A percentile compares a stretch with the other conserved stretches of the same genome.
Conservation (phyloP, 2,329 filamentous ascomycete genomes). For the Chrysoporthe deuterocubensis region DNA sequence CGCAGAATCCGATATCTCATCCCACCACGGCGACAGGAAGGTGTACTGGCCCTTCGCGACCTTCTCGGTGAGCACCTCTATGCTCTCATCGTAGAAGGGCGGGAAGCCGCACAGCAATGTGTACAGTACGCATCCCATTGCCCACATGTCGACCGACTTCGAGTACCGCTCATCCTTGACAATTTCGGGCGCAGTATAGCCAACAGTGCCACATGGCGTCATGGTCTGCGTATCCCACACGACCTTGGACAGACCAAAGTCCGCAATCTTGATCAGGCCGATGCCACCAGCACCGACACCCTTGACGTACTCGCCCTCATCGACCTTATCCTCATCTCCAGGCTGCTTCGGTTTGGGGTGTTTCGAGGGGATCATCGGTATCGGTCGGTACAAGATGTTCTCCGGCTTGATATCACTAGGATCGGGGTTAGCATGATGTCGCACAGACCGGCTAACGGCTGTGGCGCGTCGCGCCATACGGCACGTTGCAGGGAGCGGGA, state of each 20-base stretch:
- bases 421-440: constrained; percentile 28
- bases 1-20: constrained; percentile 93
- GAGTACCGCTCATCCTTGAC: constrained; percentile 99
- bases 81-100: constrained; percentile 98
- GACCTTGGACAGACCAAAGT: constrained; percentile 96
- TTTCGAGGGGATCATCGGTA: constrained; percentile 78
- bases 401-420: constrained; percentile 95
- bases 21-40: constrained; percentile 98
- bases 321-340: constrained; percentile 95
- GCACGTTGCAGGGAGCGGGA: neutral
- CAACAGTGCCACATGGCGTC: constrained; percentile 98
- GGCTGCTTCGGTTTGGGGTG: constrained; percentile 79
- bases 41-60: constrained; percentile 96
- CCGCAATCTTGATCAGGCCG: constrained; percentile 93
- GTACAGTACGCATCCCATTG: constrained; percentile 93
- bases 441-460: neutral
- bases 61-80: constrained; percentile 95
- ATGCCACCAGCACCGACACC: constrained; percentile 88
- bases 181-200: constrained; percentile 97
- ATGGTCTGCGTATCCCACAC: constrained; percentile 98
- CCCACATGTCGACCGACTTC: constrained; percentile 99
- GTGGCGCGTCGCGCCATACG: neutral
- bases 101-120: constrained; percentile 97
- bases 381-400: constrained; percentile 91
- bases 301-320: constrained; percentile 89